Percentiles rank a stretch among this genome's conserved stretches.
Conservation (phyloP, 805 yeast species). For the Kregervanrija pseudodelftensis region DNA sequence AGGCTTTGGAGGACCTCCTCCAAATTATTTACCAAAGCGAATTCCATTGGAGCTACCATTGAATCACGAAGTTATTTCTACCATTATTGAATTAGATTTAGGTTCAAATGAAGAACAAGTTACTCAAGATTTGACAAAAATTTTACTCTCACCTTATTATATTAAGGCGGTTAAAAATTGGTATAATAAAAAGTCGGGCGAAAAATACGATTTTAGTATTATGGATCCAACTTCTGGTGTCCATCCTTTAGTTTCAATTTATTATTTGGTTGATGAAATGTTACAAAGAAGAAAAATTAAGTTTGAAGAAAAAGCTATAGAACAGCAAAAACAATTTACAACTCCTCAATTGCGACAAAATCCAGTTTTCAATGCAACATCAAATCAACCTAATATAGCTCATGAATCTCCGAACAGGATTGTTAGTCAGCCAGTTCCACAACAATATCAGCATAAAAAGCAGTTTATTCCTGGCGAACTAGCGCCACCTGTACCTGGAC, state of each 20-base stretch:
- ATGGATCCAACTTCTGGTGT: conserved; percentile 81
- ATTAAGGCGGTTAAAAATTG: conserved; percentile 54
- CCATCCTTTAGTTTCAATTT: conserved; percentile 84
- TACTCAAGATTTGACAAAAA: conserved; percentile 43
- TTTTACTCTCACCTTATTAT: conserved; percentile 63
- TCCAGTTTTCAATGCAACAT: conserved; percentile 10
- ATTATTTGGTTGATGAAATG: conserved; percentile 83
- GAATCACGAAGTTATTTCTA: conserved; percentile 57
- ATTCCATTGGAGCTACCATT: conserved; percentile 67
- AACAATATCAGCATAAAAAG: conserved; percentile 11
- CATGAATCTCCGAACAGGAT: conserved; percentile 14
- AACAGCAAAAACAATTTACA: conserved; percentile 3
- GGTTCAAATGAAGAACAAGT: conserved; percentile 55
- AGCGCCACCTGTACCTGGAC: conserved; percentile 19
- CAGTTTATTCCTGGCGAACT: conserved; percentile 3
- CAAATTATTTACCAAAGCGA: conserved; percentile 70
- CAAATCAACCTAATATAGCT: conserved; percentile 9
- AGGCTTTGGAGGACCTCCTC: conserved; percentile 72
- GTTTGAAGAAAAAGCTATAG: conserved; percentile 31
- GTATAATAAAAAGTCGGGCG: conserved; percentile 35
- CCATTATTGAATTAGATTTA: conserved; percentile 73
- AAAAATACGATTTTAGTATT: conserved; percentile 21
- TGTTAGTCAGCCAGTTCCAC: conserved; percentile 22
- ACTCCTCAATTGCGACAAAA: conserved; percentile 10
- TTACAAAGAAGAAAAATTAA: conserved; percentile 59